A percentile compares a stretch with the other conserved stretches of the same genome.
These are phyloP conservation scores for Neurospora sp. DNA, from an alignment of 495 filamentous ascomycete genomes.

Conservation along the genomic window DNA sequence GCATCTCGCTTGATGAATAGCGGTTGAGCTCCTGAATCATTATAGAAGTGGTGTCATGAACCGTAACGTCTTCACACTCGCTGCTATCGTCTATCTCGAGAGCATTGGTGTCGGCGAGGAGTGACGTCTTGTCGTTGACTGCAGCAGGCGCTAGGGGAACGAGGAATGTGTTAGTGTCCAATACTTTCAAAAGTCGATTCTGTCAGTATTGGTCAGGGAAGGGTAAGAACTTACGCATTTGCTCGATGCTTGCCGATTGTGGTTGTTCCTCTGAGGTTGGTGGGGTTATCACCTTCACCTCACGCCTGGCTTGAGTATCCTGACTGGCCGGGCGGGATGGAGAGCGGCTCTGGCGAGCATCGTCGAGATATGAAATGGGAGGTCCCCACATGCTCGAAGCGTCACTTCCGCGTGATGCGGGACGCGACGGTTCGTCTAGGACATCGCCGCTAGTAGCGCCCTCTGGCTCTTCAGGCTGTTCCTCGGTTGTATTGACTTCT, in stretches of 20 bases:
- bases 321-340: neutral
- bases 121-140: neutral
- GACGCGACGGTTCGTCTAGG: neutral
- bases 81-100: neutral
- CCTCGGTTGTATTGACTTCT: neutral
- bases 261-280: neutral
- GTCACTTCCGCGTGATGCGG: neutral
- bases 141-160: neutral
- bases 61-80: neutral
- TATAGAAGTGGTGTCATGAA: neutral
- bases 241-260: neutral
- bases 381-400: neutral
- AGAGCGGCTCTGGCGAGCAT: neutral
- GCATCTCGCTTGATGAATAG: neutral
- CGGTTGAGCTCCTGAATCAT: neutral
- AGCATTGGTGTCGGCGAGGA: neutral
- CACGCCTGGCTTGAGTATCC: neutral
- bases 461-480: neutral
- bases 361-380: neutral
- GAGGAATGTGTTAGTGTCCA: neutral
- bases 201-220: neutral
- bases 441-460: neutral
- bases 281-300: neutral
- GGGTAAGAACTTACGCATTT: neutral
- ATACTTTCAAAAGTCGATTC: neutral